phyloP scores from a whole-genome alignment of 108 stramenopile species.

The Thalassiosira profunda region DNA sequence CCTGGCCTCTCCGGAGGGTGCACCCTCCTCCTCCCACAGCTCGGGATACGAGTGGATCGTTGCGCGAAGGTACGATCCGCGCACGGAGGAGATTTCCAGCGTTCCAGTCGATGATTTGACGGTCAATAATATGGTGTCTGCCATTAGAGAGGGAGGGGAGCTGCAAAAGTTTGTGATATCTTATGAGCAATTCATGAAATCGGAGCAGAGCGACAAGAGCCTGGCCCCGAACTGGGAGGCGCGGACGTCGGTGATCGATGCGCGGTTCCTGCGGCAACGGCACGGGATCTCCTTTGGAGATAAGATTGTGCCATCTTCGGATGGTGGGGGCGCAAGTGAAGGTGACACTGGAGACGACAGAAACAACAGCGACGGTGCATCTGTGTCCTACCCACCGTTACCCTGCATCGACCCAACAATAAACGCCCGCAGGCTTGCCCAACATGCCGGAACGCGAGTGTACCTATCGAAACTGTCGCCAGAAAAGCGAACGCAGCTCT shows the following conservation, averaged over 20 bases:
- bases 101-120: constrained; percentile 56
- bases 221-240: constrained; percentile 38
- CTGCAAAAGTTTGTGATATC: constrained; percentile 26
- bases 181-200: constrained; percentile 56
- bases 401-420: constrained; percentile 64
- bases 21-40: neutral
- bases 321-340: no score
- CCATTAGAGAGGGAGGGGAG: constrained; percentile 41
- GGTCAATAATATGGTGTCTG: constrained; percentile 42
- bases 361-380: constrained; percentile 49
- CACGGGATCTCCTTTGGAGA: constrained; percentile 36
- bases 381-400: constrained; percentile 65
- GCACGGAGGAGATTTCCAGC: constrained; percentile 79
- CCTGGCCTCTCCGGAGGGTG: neutral
- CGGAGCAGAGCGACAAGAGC: constrained; percentile 2
- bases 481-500: constrained; percentile 57
- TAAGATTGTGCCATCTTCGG: constrained; percentile 74
- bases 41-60: constrained; percentile 49
- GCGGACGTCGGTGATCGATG: constrained; percentile 34
- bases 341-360: constrained; percentile 16
- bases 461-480: constrained; percentile 63
- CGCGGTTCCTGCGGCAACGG: constrained; percentile 9
- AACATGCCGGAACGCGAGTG: constrained; percentile 68
- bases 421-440: constrained; percentile 38
- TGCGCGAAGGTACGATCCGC: constrained; percentile 64